These are phyloP conservation scores for Aspergillus udagawae DNA, from an alignment of 2,329 filamentous ascomycete genomes.

Conservation along the genomic window DNA sequence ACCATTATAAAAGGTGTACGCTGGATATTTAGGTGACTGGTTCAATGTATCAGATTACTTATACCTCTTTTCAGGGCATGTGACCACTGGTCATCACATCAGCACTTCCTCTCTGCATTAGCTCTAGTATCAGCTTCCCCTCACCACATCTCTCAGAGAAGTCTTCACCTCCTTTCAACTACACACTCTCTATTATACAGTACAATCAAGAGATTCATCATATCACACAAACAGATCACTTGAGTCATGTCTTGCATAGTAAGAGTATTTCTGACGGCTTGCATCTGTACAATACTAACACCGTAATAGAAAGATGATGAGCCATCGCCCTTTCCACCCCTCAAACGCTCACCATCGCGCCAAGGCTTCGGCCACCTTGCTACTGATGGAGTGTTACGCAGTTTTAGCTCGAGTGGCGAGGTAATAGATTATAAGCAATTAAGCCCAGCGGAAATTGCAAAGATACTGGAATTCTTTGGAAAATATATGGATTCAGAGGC, in stretches of 20 bases:
- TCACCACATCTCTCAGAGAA: not conserved
- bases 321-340: not conserved
- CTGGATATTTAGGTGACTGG: too few species aligned
- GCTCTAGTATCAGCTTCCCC: conserved; percentile 1
- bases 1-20: too few species aligned
- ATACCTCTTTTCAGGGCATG: conserved; percentile 2
- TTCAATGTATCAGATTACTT: not conserved
- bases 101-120: not conserved
- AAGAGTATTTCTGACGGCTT: conserved; percentile 1
- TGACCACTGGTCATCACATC: not conserved
- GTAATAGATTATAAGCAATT: conserved; percentile 6
- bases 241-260: conserved; percentile 1
- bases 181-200: not conserved
- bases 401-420: not conserved
- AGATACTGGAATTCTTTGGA: not conserved
- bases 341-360: not conserved
- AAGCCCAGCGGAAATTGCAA: conserved; percentile 3
- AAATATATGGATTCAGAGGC: not conserved
- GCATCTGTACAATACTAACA: not conserved
- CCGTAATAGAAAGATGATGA: not conserved
- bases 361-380: conserved; percentile 4
- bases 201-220: not conserved
- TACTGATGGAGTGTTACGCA: conserved; percentile 4
- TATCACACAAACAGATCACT: conserved; percentile 1
- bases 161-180: not conserved